phyloP scores from a whole-genome alignment of 306 rosid species.

The Ormosia emarginata region DNA sequence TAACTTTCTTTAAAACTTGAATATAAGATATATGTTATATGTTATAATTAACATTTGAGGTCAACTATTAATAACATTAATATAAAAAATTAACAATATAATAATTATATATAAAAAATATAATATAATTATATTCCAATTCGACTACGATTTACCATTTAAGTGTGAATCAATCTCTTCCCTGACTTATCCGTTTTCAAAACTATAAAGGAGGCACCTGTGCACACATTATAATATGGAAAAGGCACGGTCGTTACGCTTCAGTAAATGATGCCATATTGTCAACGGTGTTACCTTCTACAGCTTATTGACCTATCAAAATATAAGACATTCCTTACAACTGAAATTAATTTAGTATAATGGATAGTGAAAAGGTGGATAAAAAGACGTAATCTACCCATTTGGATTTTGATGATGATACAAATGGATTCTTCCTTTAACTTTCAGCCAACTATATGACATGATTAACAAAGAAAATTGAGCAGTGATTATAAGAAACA shows the following conservation, averaged over 20 bases:
- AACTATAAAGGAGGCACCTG: background rate
- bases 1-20: too few relatives aligned
- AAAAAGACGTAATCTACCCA: background rate
- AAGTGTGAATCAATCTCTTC: too few relatives aligned
- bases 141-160: too few relatives aligned
- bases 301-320: conserved; percentile 18
- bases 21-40: too few relatives aligned
- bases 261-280: background rate
- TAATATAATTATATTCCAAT: too few relatives aligned
- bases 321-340: conserved; percentile 26
- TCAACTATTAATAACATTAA: too few relatives aligned
- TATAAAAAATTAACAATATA: too few relatives aligned
- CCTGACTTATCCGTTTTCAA: too few relatives aligned
- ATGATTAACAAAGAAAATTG: background rate
- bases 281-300: background rate
- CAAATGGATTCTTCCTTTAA: conserved; percentile 18
- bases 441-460: background rate
- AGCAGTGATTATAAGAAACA: conserved; percentile 11
- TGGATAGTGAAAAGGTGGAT: background rate
- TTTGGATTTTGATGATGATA: background rate
- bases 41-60: too few relatives aligned
- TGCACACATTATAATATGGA: background rate
- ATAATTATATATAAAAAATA: too few relatives aligned
- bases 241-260: background rate
- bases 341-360: background rate